Evolutionary conservation across 495 filamentous ascomycete genomes (phyloP), one percentile per base, ranked within the genome.

Genomic region (Penicillium fimorum): DNA sequence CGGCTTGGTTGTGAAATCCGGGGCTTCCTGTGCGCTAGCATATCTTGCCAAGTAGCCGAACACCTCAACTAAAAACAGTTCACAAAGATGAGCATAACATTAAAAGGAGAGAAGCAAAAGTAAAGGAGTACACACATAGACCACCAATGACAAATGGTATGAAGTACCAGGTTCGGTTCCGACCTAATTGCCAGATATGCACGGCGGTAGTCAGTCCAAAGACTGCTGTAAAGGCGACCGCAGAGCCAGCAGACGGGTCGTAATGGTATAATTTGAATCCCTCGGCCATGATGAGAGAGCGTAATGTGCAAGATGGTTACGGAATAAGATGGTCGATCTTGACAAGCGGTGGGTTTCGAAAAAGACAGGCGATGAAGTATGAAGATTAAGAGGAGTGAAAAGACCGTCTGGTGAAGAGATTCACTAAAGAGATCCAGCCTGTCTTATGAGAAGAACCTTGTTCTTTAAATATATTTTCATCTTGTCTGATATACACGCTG

Each of bases 91-190:
- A 38, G 47, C 13, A 22, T 15, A 15, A 5, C 17, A 12, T 15
- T 18, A 24, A n/a, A 15, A 35, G 0, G 2, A 5, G 8, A 8
- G 18, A 47, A 6, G 27, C 7, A 37, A 9, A 5, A 7, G 20
- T 11, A 17, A 41, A 38, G 20, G 41, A 73, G 10, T 52, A 42
- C 78, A 58, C 73, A 86, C 83, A 84, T 13, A 78, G 45, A 24
- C 81, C 77, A 10, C 84, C 85, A 29, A 87, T 63, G 7, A 83
- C 29, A 40, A 87, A 76, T 0, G 86, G 80, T 10, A 79, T 79
- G 48, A 87, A 84, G 65, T 84, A 87, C 83, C 82, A 88, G 20
- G 81, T 82, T 55, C 72, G 68, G 22, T 67, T 72, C 32, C 66
- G 72, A 43, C 76, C 43, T 9, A 87, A 55, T 49, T 84, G 77